Base-by-base conservation (phyloP, 495 filamentous ascomycete genomes). In the Trichoderma parareesei region DNA sequence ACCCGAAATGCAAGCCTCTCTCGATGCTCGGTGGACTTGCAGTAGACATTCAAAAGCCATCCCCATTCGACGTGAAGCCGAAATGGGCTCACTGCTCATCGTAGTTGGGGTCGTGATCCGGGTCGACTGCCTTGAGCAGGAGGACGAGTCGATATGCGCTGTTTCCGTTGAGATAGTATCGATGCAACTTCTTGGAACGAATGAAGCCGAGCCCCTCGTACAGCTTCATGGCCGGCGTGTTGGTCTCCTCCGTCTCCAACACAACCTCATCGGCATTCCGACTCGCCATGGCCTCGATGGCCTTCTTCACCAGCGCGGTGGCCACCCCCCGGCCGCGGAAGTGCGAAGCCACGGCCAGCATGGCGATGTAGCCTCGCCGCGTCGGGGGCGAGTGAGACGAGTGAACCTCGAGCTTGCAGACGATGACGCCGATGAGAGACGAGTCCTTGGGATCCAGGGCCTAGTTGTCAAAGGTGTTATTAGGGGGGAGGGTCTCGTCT, bases 141-240 rank as follows among this genome's bases (percentile, higher is more conserved):
- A 99, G 75, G 27, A 97, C 84, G 13, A 99, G 77, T 44, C 95
- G 80, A 74, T 92, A 98, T 2, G 95, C 95, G 53, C 91, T 94
- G 74, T 92, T 98, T 10, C 95, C 95, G 71, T 97, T 98, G 57
- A 99, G 75, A 70, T 99, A 99, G 71, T 99, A 99, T 55, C 95
- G 84, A 72, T 98, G 93, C 48, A 99, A 79, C 59, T 90, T 88
- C 77, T 99, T 99, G 66, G 90, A 96, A 64, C 92, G 80, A 37
- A 99, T 73, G 71, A 99, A 99, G 0, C 95, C 95, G 5, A 99
- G 79, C 1, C 92, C 80, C 72, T 98, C 95, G 76, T 99, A 99
- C 1, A 99, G 79, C 64, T 90, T 89, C 79, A 97, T 93, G 7
- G 92, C 92, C 5, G 92, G 90, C 4, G 87, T 86, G 74, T 99